Conservation (phyloP, 2,329 filamentous ascomycete species). For the Pyricularia sp. region DNA sequence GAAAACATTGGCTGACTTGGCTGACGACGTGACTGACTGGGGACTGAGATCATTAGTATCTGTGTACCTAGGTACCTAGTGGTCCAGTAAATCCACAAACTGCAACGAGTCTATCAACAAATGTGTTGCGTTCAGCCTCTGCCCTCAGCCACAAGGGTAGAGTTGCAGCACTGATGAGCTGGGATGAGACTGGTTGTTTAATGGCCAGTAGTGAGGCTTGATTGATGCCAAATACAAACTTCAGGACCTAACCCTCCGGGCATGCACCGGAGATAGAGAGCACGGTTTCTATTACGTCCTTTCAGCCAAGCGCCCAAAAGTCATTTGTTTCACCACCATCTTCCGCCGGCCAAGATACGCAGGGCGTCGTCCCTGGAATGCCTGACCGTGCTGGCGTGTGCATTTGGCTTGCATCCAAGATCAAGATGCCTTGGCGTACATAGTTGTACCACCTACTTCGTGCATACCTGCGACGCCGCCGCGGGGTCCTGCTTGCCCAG, state of each 20-base stretch:
- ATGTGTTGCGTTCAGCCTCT: too few species aligned
- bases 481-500: not conserved
- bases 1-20: not conserved
- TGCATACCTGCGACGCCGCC: not conserved
- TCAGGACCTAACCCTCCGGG: not conserved
- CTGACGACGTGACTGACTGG: not conserved
- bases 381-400: not conserved
- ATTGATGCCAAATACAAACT: not conserved
- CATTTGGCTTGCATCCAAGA: not conserved
- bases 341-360: not conserved
- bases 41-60: too few species aligned
- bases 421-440: not conserved
- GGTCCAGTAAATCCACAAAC: too few species aligned
- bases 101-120: too few species aligned
- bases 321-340: not conserved
- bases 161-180: not conserved
- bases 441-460: not conserved
- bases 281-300: not conserved
- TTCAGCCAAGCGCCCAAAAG: not conserved
- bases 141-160: too few species aligned
- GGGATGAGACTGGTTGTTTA: not conserved
- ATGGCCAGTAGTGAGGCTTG: not conserved
- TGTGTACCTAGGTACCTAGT: too few species aligned
- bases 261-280: not conserved
- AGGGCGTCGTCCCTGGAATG: not conserved